These are phyloP conservation scores for Rhexocercosporidium sp. DNA, from an alignment of 2,329 filamentous ascomycete genomes.

Conservation along the genomic window DNA sequence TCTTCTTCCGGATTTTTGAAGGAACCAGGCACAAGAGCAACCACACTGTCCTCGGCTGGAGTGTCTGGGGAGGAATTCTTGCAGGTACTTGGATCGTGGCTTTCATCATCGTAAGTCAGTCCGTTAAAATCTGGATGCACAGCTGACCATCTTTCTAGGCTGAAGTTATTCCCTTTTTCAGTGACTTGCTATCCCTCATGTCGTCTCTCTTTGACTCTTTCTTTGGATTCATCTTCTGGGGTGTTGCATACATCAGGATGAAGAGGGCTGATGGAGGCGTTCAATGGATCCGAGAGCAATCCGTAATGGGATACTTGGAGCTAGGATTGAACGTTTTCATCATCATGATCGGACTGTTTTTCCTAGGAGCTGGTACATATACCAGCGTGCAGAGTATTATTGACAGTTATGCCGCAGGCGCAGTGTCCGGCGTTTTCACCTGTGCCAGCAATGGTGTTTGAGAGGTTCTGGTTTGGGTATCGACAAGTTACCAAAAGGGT, in stretches of 20 bases:
- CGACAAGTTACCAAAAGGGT: not conserved
- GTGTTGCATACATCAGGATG: conserved; percentile 80
- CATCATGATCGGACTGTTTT: conserved; percentile 78
- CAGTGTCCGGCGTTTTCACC: conserved; percentile 74
- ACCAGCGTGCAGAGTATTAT: conserved; percentile 76
- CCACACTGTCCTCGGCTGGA: conserved; percentile 84
- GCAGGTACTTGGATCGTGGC: conserved; percentile 80
- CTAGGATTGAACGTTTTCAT: conserved; percentile 74
- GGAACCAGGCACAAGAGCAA: conserved; percentile 78
- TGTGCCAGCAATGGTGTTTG: conserved; percentile 72
- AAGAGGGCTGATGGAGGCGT: conserved; percentile 65
- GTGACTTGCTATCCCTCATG: conserved; percentile 72
- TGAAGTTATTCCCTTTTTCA: conserved; percentile 93
- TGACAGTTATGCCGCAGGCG: conserved; percentile 67
- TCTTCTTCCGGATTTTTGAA: conserved; percentile 89
- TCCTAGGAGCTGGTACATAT: conserved; percentile 83
- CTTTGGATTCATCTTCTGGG: conserved; percentile 97
- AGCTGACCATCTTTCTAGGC: conserved; percentile 48
- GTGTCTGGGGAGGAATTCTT: conserved; percentile 76
- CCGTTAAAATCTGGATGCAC: not conserved
- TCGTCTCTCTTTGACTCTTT: conserved; percentile 91
- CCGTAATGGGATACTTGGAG: conserved; percentile 52
- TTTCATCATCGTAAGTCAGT: conserved; percentile 71
- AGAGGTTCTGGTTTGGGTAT: not conserved
- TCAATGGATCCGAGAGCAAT: conserved; percentile 42